Conservation (phyloP, 2,329 filamentous ascomycete species). For the Neofusicoccum cordaticola region DNA sequence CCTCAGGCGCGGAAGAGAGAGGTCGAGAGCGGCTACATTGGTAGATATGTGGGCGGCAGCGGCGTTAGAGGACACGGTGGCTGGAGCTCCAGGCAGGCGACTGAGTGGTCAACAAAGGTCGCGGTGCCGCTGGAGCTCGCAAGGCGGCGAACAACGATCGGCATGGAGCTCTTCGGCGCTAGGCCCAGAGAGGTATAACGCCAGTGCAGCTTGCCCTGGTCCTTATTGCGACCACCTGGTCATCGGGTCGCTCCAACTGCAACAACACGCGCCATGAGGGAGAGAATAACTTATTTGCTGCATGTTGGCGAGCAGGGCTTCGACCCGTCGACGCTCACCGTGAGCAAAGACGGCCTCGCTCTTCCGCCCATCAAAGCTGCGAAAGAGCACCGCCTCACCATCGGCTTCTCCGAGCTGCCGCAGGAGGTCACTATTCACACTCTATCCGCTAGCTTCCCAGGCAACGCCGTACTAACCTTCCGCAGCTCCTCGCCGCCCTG, state of each 20-base stretch:
- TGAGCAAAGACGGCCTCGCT: constrained; percentile 54
- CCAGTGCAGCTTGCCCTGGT: not conserved
- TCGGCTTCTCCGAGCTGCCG: constrained; percentile 72
- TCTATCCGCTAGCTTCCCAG: not conserved
- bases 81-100: not conserved
- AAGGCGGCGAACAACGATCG: not conserved
- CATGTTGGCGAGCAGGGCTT: constrained; percentile 54
- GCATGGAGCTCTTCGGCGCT: not conserved
- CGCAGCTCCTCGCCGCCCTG: constrained; percentile 60
- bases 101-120: not conserved
- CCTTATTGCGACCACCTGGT: constrained; percentile 14
- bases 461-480: not conserved
- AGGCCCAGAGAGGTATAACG: not conserved
- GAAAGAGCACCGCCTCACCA: constrained; percentile 76
- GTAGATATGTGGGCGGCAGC: not conserved
- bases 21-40: constrained; percentile 3
- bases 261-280: constrained; percentile 56
- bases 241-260: not conserved
- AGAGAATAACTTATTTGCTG: constrained; percentile 73
- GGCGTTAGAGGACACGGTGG: constrained; percentile 16
- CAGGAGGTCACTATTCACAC: constrained; percentile 48
- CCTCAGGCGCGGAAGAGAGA: not conserved
- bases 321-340: constrained; percentile 60
- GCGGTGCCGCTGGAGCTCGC: not conserved
- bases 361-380: constrained; percentile 63